Percentiles rank a stretch among this genome's conserved stretches.
These are phyloP conservation scores for Amanita brunnescens DNA, from an alignment of 768 basidiomycete species.

Conservation along the genomic window DNA sequence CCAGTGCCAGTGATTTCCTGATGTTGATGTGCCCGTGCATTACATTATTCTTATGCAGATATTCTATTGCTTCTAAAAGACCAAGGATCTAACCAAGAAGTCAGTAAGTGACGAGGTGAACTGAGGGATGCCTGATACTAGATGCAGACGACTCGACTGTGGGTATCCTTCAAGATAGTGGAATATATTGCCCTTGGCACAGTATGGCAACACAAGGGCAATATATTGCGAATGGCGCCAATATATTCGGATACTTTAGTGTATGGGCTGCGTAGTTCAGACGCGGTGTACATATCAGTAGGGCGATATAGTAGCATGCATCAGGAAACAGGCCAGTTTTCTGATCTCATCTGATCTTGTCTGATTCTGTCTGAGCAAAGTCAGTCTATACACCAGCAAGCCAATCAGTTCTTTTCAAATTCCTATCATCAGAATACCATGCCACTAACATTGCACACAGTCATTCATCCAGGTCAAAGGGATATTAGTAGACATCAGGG, in stretches of 20 bases:
- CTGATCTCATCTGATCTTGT: too few species aligned
- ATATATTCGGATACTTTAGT: slow-evolving; percentile 48
- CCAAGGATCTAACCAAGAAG: slow-evolving; percentile 22
- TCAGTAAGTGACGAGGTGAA: slow-evolving; percentile 8
- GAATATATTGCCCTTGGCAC: slow-evolving; percentile 46
- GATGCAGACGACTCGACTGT: background rate
- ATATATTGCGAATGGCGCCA: slow-evolving; percentile 44
- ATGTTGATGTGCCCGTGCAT: slow-evolving; percentile 58
- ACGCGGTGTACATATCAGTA: slow-evolving; percentile 26
- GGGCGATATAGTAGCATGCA: background rate
- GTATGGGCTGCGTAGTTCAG: slow-evolving; percentile 49
- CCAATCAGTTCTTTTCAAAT: too few species aligned
- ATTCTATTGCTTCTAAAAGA: slow-evolving; percentile 47
- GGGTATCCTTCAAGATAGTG: slow-evolving; percentile 31
- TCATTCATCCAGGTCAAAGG: too few species aligned
- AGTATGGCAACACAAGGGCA: slow-evolving; percentile 62
- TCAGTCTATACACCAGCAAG: too few species aligned
- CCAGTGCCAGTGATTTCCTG: too few species aligned
- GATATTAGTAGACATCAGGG: too few species aligned
- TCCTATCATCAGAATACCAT: too few species aligned
- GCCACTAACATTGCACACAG: too few species aligned
- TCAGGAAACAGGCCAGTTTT: too few species aligned
- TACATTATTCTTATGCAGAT: slow-evolving; percentile 47
- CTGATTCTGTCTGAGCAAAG: too few species aligned
- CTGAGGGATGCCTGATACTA: background rate